These are phyloP conservation scores for Lunasporangiospora selenospora DNA, from an alignment of 192 early-diverging fungal genomes.

Conservation along the genomic window DNA sequence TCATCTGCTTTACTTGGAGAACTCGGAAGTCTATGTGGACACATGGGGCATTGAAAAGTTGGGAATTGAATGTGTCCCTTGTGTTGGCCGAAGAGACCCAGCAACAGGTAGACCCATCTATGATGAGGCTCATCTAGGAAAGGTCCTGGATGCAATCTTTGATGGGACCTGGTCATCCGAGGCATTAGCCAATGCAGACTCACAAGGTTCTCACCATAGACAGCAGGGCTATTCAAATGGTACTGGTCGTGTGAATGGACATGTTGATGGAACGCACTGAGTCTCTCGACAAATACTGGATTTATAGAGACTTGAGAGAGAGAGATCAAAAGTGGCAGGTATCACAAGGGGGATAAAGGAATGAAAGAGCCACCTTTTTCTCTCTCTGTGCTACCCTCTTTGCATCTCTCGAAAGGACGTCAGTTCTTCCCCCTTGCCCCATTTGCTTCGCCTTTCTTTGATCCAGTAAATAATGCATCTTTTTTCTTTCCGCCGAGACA, in stretches of 20 bases:
- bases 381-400: too few species aligned
- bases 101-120: slow-evolving; percentile 39
- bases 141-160: slow-evolving; percentile 29
- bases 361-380: too few species aligned
- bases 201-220: slow-evolving; percentile 20
- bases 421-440: too few species aligned
- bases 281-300: neutral
- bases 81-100: slow-evolving; percentile 17
- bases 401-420: too few species aligned
- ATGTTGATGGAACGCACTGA: neutral
- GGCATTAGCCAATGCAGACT: slow-evolving; percentile 18
- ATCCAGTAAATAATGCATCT: too few species aligned
- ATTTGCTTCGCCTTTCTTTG: too few species aligned
- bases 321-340: too few species aligned
- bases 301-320: too few species aligned
- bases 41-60: slow-evolving; percentile 49
- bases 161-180: slow-evolving; percentile 26
- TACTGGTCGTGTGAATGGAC: neutral
- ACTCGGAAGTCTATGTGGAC: slow-evolving; percentile 58
- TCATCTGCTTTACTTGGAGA: slow-evolving; percentile 58
- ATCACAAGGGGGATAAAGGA: too few species aligned
- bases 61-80: slow-evolving; percentile 54
- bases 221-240: neutral
- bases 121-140: slow-evolving; percentile 27
- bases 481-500: slow-evolving; percentile 11